Conservation (phyloP, 2,329 filamentous ascomycete species). For the Penicillium griseofulvum region DNA sequence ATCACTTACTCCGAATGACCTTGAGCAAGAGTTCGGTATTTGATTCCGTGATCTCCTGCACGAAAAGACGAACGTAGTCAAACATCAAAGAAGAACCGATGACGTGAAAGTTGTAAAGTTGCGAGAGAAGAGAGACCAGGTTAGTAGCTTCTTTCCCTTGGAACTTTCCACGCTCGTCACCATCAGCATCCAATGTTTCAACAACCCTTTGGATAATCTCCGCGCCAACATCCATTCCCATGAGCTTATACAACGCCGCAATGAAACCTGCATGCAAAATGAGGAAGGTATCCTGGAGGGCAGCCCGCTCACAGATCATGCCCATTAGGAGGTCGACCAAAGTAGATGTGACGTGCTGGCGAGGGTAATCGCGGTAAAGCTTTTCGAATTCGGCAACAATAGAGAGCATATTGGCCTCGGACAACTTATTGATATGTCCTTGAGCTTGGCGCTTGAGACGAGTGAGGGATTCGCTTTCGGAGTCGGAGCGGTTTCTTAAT, state of each 20-base stretch:
- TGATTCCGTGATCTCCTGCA: conserved; percentile 72
- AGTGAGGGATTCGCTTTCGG: conserved; percentile 64
- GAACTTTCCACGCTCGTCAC: conserved; percentile 46
- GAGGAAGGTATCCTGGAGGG: conserved; percentile 81
- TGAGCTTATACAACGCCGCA: conserved; percentile 79
- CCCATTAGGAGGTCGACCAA: conserved; percentile 74
- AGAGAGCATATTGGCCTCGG: conserved; percentile 82
- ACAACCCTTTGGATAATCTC: conserved; percentile 78
- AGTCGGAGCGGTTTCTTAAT: conserved; percentile 61
- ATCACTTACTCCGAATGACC: conserved; percentile 64
- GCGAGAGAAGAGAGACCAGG: conserved; percentile 74
- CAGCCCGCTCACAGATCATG: conserved; percentile 75
- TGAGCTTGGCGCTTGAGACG: conserved; percentile 78
- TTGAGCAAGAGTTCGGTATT: conserved; percentile 87
- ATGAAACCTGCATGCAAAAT: conserved; percentile 89
- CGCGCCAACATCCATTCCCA: conserved; percentile 86
- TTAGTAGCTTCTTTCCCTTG: conserved; percentile 67
- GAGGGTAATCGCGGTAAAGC: conserved; percentile 77
- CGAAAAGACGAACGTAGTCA: conserved; percentile 79
- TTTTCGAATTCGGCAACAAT: conserved; percentile 80
- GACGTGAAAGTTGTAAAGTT: conserved; percentile 90
- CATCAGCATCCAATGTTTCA: conserved; percentile 68
- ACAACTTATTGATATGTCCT: conserved; percentile 87
- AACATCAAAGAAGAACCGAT: conserved; percentile 80
- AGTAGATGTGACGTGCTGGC: conserved; percentile 82